Evolutionary conservation across 1,139 yeast genomes (phyloP), one percentile per base, ranked within the genome.

Genomic region (Pichia sp.): DNA sequence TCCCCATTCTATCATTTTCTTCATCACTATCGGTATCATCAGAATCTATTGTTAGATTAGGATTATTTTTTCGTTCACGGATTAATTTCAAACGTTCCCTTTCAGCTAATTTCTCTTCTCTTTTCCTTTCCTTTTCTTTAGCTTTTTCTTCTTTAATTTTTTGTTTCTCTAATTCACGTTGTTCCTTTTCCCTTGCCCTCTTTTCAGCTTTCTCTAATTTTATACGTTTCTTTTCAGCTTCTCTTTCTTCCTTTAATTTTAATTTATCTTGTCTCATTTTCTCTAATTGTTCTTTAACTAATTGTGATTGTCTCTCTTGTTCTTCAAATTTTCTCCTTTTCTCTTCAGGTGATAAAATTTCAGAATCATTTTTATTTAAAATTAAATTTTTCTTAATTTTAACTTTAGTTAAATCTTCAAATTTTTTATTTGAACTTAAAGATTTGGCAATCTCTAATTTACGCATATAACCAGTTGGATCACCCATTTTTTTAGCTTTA

Each of bases 401-500:
- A n/a, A n/a, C n/a, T n/a, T n/a, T n/a, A n/a, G n/a, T n/a, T n/a
- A n/a, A n/a, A n/a, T n/a, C n/a, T n/a, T n/a, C n/a, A n/a, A n/a
- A n/a, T n/a, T n/a, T n/a, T n/a, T n/a, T 6, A n/a, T n/a, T n/a
- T n/a, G 28, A n/a, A n/a, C 7, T 7, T 26, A 26, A n/a, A 19
- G 15, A 5, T 30, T 18, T 30, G 7, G 20, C 32, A 17, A 18
- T 10, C 22, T 44, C 48, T 1, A 45, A 28, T 40, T 48, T 49
- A 44, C 53, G 43, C 44, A 45, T 47, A 38, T 48, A 46, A 35
- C 50, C 59, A 41, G 47, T 55, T 18, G 45, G 50, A 46, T 69
- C 77, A 1, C 91, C 89, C 85, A 84, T 81, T 28, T 74, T 77
- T 45, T 82, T 71, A 0, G 96, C 96, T 39, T 79, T 68, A 44